phyloP scores from a whole-genome alignment of 2,329 filamentous ascomycete genomes.

The Aspergillus sp. region DNA sequence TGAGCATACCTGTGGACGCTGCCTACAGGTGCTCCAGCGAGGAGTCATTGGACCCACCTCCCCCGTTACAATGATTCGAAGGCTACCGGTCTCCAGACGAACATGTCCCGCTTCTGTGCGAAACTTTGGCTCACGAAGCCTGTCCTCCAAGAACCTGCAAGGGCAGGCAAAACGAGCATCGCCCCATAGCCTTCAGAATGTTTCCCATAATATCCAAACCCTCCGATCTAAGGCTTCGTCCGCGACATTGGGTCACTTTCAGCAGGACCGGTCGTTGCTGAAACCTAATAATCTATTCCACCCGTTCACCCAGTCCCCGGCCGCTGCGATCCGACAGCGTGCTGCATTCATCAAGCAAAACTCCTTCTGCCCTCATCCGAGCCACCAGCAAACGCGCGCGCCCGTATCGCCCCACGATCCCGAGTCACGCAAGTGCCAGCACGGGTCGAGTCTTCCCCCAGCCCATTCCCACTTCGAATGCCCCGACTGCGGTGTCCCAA shows the following conservation, averaged over 20 bases:
- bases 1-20: constrained; percentile 42
- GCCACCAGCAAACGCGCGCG: constrained; percentile 73
- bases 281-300: constrained; percentile 86
- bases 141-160: constrained; percentile 17
- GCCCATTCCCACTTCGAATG: constrained; percentile 91
- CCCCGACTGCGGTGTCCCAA: constrained; percentile 89
- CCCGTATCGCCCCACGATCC: constrained; percentile 64
- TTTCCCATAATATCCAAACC: constrained; percentile 16
- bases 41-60: constrained; percentile 19
- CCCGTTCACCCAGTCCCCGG: constrained; percentile 83
- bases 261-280: constrained; percentile 49
- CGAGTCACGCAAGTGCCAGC: constrained; percentile 57
- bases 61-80: constrained; percentile 22
- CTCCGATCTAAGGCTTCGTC: constrained; percentile 26
- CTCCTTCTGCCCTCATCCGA: constrained; percentile 88
- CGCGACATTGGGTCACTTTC: constrained; percentile 22
- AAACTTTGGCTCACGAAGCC: constrained; percentile 28
- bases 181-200: constrained; percentile 6
- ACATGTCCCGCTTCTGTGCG: constrained; percentile 22
- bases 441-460: constrained; percentile 56
- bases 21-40: constrained; percentile 36
- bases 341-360: constrained; percentile 91
- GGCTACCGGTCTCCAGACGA: constrained; percentile 24
- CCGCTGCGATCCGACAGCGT: constrained; percentile 80
- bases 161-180: constrained; percentile 19